phyloP scores from a whole-genome alignment of 1,284 basidiomycete genomes.

The Schizophyllum commune region DNA sequence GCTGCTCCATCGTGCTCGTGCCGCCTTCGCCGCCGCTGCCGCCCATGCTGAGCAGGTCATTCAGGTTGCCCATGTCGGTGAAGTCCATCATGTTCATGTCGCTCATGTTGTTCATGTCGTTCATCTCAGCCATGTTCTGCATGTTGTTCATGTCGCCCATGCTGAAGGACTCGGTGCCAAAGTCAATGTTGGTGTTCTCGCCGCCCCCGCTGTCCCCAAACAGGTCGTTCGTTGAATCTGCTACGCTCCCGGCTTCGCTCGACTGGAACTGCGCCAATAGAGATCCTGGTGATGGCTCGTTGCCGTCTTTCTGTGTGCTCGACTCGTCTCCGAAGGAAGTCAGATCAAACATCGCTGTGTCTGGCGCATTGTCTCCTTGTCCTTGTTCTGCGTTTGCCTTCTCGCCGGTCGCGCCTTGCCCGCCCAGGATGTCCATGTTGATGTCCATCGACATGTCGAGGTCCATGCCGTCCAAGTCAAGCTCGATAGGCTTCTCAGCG shows the following conservation, averaged over 20 bases:
- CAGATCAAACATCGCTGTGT: constrained; percentile 12
- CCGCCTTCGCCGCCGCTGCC: no score
- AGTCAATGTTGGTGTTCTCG: constrained; percentile 14
- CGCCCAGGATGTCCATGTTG: constrained; percentile 31
- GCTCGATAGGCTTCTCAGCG: constrained; percentile 72
- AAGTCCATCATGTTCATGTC: constrained; percentile 13
- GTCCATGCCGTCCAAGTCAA: constrained; percentile 46
- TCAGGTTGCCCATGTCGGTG: constrained; percentile 20
- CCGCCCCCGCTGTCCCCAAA: constrained; percentile 40
- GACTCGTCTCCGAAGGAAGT: constrained; percentile 1
- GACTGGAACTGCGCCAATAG: background rate
- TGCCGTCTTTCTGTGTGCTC: background rate
- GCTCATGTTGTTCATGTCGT: constrained; percentile 33
- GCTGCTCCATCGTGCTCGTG: background rate
- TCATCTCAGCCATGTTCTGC: constrained; percentile 7
- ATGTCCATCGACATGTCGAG: constrained; percentile 20
- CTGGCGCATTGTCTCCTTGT: constrained; percentile 33
- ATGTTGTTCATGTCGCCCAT: background rate
- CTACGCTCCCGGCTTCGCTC: background rate
- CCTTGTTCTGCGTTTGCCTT: constrained; percentile 4
- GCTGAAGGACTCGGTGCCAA: background rate
- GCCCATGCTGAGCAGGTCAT: constrained; percentile 10
- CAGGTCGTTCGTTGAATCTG: constrained; percentile 34
- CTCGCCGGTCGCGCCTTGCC: background rate
- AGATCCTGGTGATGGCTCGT: background rate